Evolutionary conservation across 1,284 basidiomycete genomes (phyloP), one percentile per base, ranked within the genome.

Genomic region (Cutaneotrichosporon cyanovorans): DNA sequence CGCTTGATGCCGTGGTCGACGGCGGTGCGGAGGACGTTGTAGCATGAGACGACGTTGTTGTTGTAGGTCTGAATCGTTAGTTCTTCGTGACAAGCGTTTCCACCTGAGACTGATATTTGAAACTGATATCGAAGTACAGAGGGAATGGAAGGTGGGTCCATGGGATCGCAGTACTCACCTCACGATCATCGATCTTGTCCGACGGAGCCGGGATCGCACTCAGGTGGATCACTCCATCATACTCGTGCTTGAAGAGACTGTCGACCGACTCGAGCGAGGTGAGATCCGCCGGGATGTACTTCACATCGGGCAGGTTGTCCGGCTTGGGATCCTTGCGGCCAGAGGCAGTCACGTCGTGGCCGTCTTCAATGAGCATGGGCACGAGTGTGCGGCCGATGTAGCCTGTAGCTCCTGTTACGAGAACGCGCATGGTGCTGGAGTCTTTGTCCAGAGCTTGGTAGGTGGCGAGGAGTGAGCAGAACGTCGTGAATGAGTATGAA

Each of bases 221-320:
- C 14, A 73, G 55, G 48, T 74, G 72, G 22, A 74, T 62, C 9
- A 72, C 60, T 14, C 59, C 69, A 42, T 70, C 63, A 42, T 59
- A 50, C 21, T 19, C 31, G 12, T 16, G n/a, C 12, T 55, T 40
- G 36, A 68, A 57, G 6, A 64, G 50, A 10, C 39, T 42, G 21
- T 66, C 58, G 18, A 65, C 52, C 18, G 48, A 53, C 14, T 44
- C 28, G 39, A 60, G 20, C 5, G 53, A 53, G 2, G 48, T 45
- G 23, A 69, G 55, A 48, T 72, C 68, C 21, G 58, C 58, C 6
- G 54, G 28, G 12, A 45, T 25, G 41, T 63, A 61, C 4, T 34
- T 34, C 15, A 41, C 42, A 4, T 42, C 34, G n/a, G 56, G 4
- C 10, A 21, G 32, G 20, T 33, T 43, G 28, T 22, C 40, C 18